A percentile compares a stretch with the other conserved stretches of the same genome.
phyloP scores from a whole-genome alignment of 148 eudicot genomes.

The Cornus suecica region DNA sequence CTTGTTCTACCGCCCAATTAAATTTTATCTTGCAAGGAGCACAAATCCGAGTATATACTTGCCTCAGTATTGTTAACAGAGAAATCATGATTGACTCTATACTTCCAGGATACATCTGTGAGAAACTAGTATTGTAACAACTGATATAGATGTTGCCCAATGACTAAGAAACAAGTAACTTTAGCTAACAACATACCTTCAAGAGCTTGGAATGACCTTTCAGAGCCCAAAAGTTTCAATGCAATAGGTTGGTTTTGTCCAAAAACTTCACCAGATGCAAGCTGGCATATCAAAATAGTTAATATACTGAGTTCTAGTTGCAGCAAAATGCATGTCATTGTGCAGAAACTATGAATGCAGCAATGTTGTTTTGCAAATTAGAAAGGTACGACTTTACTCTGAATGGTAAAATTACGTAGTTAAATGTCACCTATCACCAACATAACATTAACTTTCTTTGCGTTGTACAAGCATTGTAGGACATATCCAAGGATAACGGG shows the following conservation, averaged over 20 bases:
- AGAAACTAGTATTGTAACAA: not conserved
- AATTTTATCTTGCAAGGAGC: not conserved
- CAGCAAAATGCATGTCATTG: not conserved
- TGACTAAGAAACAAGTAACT: conserved; percentile 2
- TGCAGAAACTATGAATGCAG: not conserved
- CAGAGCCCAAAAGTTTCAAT: conserved; percentile 72
- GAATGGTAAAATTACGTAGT: not conserved
- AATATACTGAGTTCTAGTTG: no score
- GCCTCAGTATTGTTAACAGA: not conserved
- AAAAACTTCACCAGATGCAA: conserved; percentile 92
- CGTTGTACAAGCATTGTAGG: not conserved
- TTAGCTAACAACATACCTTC: conserved; percentile 45
- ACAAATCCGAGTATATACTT: not conserved
- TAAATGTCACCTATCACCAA: not conserved
- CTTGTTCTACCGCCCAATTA: not conserved
- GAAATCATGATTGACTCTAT: not conserved
- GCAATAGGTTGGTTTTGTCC: conserved; percentile 88
- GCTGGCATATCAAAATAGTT: conserved; percentile 40
- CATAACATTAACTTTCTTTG: not conserved
- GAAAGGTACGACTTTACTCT: not conserved
- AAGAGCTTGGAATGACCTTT: conserved; percentile 67
- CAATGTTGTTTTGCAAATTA: not conserved
- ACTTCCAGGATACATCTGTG: no score
- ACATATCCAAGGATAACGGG: not conserved
- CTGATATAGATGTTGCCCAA: not conserved